Evolutionary conservation across 345 rosid species (phyloP), one percentile per base, ranked within the genome.

Genomic region (Melastoma malabathricum): DNA sequence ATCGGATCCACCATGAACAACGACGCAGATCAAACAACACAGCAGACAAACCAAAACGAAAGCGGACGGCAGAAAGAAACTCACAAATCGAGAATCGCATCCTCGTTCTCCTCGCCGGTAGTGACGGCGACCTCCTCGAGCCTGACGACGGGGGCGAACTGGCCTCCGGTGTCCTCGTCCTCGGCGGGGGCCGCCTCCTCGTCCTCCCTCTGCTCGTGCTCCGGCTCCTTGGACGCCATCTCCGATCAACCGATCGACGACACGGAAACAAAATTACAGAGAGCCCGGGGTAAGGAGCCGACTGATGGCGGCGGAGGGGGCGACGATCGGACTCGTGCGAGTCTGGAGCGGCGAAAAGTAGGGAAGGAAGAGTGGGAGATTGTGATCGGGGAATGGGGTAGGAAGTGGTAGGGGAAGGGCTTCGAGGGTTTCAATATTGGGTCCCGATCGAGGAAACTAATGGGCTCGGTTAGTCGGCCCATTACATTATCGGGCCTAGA

Each of bases 131-230:
- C 83, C 48, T 86, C 94, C 68, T 90, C 95, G 0, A 85, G 87
- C 66, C 66, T 72, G 61, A 89, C 76, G 60, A 85, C 77, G 39
- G 97, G 95, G 34, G 95, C 93, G 14, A 89, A 71, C 62, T 81
- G 94, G 66, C 86, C 97, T 14, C 96, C 94, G 52, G 98, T 86
- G 66, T 90, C 98, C 68, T 89, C 97, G 45, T 89, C 97, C 6
- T 89, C 95, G 49, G 64, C 81, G 53, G 85, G 77, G 20, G 76
- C 78, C 0, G 79, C 61, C 14, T 78, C 86, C 52, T 78, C 94
- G 1, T 77, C 87, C 41, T 83, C 97, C 61, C 76, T 69, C 70
- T 55, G 79, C 56, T 67, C 73, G 44, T 59, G 79, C 56, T 67
- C 77, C 23, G 86, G 86, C 20, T 78, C 78, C 20, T 53, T 68